Evolutionary conservation across 2,329 filamentous ascomycete genomes (phyloP), one percentile per base, ranked within the genome.

Genomic region (Ascochyta clinopodiicola): DNA sequence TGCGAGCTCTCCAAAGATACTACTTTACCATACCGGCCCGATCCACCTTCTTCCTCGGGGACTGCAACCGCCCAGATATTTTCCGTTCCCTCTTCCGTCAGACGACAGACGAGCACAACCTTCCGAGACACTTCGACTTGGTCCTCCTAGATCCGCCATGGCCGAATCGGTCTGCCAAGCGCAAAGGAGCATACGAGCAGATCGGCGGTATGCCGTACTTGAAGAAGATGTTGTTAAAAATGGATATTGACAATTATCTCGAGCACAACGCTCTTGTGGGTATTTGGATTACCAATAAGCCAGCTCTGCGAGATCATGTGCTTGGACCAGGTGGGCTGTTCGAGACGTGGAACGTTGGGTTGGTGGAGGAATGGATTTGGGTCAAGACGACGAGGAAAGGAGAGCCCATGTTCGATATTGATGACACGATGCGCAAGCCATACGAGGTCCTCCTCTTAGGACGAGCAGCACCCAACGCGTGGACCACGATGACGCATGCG

Each of bases 261-360:
- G 69, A 69, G 49, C 69, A 69, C 53, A 68, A 72, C 36, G 70
- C 66, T 3, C 73, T 91, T 1, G 82, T 93, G 0, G 89, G 84
- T 17, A 76, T 94, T 19, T 94, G 90, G 90, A 81, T 92, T 51
- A 94, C 91, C 44, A 94, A 94, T 74, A 90, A 87, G 60, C 75
- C 82, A 2, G 79, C 79, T 17, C 69, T 85, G 13, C 77, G 84
- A 21, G 79, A 86, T 2, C 74, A 84, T 21, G 81, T 82, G 17
- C 75, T 92, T 0, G 82, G 68, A 38, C 78, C 80, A 0, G 72
- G 77, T 2, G 87, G 87, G 1, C 61, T 93, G 2, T 88, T 93
- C 60, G 80, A 83, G 6, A 74, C 79, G 31, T 92, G 88, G 88
- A 87, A 85, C 22, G 75, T 94, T 0, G 81, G 87, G 46, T 69